Percentiles rank a stretch among this genome's conserved stretches.
Conservation (phyloP, 768 basidiomycete species). For the Phylloporus arenicola region DNA sequence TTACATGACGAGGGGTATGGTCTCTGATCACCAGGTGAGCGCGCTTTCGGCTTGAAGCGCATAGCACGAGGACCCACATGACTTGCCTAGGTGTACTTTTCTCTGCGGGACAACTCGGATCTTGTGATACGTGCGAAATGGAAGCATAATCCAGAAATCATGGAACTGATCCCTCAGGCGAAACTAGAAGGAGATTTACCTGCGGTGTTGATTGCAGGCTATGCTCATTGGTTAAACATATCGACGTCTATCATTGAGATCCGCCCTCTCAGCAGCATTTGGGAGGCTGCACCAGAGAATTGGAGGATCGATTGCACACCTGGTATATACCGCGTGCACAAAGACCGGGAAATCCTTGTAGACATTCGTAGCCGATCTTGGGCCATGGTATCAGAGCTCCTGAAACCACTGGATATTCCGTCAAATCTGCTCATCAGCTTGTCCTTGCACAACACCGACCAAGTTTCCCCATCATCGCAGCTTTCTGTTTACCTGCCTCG, state of each 20-base stretch:
- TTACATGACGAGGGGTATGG: constrained; percentile 15
- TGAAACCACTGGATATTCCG: constrained; percentile 14
- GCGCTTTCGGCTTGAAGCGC: background rate
- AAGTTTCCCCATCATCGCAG: background rate
- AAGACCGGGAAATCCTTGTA: constrained; percentile 8
- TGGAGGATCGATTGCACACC: constrained; percentile 17
- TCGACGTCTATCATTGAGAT: constrained; percentile 18
- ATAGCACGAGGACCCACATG: background rate
- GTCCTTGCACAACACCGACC: background rate
- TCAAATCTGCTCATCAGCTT: constrained; percentile 16
- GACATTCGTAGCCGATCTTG: constrained; percentile 24
- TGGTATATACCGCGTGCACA: background rate
- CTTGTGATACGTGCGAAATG: constrained; percentile 15
- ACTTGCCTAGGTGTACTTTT: constrained; percentile 18
- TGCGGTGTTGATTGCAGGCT: background rate
- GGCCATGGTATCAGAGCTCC: constrained; percentile 13
- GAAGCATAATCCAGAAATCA: background rate
- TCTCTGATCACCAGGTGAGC: constrained; percentile 18
- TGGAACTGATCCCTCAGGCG: constrained; percentile 4
- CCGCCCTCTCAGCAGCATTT: constrained; percentile 13
- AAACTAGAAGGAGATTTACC: constrained; percentile 16
- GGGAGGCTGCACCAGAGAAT: constrained; percentile 16
- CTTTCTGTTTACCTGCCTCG: constrained; percentile 35
- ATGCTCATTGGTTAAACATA: constrained; percentile 28
- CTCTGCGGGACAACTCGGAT: constrained; percentile 2